A percentile compares a stretch with the other conserved stretches of the same genome.
Conservation (phyloP, 208 protist species). For the Trypanosoma mega region DNA sequence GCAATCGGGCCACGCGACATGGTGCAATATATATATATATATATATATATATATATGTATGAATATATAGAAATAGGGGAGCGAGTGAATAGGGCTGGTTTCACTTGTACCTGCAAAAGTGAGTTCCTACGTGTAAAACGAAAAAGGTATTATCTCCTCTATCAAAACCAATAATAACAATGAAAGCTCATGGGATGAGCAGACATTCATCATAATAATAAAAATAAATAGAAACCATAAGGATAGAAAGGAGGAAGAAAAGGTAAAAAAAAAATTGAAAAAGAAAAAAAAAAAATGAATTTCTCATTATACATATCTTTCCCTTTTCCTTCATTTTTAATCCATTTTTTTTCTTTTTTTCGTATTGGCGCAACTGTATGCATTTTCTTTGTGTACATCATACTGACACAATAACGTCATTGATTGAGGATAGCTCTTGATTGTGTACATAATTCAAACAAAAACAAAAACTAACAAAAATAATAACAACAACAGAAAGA, state of each 20-base stretch:
- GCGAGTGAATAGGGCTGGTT: background rate
- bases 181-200: background rate
- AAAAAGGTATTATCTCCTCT: too few relatives aligned
- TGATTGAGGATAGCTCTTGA: too few relatives aligned
- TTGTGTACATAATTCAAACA: too few relatives aligned
- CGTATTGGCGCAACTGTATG: background rate
- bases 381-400: too few relatives aligned
- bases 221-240: conserved; percentile 13
- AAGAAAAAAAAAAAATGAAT: background rate
- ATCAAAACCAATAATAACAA: too few relatives aligned
- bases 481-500: too few relatives aligned
- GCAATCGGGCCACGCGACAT: conserved; percentile 53
- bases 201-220: conserved; percentile 12
- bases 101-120: background rate
- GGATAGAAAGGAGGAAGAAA: conserved; percentile 19
- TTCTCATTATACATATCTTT: background rate
- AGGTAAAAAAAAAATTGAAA: conserved; percentile 14
- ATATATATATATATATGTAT: conserved; percentile 5
- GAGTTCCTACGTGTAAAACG: too few relatives aligned
- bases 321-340: background rate
- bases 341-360: conserved; percentile 3
- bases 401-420: too few relatives aligned
- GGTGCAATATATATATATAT: conserved; percentile 16
- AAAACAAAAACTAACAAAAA: too few relatives aligned
- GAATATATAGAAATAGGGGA: background rate